Evolutionary conservation across 768 basidiomycete species (phyloP).

Genomic region (Boletus pseudo-olivaceus): DNA sequence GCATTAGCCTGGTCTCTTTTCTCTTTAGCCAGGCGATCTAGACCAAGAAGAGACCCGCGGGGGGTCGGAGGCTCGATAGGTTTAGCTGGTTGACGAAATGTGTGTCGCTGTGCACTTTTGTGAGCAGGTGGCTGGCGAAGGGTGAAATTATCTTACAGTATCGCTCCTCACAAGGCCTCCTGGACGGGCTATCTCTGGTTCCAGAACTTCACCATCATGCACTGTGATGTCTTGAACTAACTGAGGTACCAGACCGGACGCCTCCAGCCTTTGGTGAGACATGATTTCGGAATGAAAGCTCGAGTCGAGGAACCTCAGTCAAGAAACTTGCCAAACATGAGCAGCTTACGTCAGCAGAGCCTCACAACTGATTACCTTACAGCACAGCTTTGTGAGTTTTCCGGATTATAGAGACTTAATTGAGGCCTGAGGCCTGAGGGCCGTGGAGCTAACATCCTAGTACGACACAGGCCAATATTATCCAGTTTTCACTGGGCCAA

Average conservation of each 20-base stretch:
- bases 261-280: conserved; percentile 56
- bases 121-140: conserved; percentile 1
- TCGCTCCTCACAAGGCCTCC: conserved; percentile 78
- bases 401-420: too few species aligned
- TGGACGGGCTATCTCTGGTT: conserved; percentile 70
- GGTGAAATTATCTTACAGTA: conserved; percentile 39
- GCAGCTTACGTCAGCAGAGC: conserved; percentile 34
- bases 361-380: too few species aligned
- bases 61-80: conserved; percentile 76
- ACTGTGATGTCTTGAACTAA: conserved; percentile 76
- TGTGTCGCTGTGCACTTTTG: conserved; percentile 54
- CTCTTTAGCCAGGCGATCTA: conserved; percentile 85
- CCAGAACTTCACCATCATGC: conserved; percentile 77
- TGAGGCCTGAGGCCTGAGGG: too few species aligned
- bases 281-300: conserved; percentile 64
- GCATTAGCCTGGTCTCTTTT: conserved; percentile 63
- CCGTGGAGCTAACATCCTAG: too few species aligned
- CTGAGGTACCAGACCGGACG: too few species aligned
- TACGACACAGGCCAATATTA: too few species aligned
- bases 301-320: too few species aligned
- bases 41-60: conserved; percentile 74
- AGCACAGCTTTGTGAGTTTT: too few species aligned
- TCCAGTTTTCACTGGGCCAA: too few species aligned
- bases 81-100: conserved; percentile 73
- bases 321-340: too few species aligned